Evolutionary conservation across 2,329 filamentous ascomycete genomes (phyloP).

Genomic region (Aspergillus piperis): DNA sequence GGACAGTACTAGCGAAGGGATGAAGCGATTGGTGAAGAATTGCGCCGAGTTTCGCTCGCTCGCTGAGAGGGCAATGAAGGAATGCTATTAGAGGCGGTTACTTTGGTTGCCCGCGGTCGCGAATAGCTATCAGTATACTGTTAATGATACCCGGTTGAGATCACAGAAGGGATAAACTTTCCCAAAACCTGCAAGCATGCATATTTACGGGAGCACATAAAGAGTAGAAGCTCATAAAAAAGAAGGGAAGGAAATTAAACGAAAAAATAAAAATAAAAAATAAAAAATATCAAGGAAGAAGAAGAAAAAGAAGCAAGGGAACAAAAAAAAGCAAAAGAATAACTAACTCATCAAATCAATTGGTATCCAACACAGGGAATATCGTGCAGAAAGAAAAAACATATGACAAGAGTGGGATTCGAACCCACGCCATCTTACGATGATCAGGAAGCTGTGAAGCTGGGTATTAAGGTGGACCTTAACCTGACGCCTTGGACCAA

Average conservation of each 20-base stretch:
- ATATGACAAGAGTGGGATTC: constrained; percentile 12
- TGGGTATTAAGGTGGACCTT: constrained; percentile 23
- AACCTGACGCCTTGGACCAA: constrained; percentile 40
- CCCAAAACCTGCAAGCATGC: no score
- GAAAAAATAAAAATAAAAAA: no score
- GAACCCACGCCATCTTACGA: constrained; percentile 8
- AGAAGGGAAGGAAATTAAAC: no score
- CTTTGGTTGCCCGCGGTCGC: neutral
- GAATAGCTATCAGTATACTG: neutral
- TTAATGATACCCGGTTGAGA: no score
- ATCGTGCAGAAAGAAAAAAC: neutral
- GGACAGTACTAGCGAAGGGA: constrained; percentile 12
- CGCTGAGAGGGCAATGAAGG: constrained; percentile 8
- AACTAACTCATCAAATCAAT: no score
- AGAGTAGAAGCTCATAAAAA: no score
- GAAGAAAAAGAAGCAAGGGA: no score
- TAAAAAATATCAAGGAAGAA: no score
- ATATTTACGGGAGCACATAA: no score
- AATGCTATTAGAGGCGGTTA: neutral
- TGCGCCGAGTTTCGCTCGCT: constrained; percentile 19
- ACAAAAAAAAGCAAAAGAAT: no score
- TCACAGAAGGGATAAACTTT: no score
- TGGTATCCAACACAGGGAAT: no score
- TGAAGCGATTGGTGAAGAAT: constrained; percentile 13
- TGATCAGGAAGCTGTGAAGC: constrained; percentile 10